phyloP scores from a whole-genome alignment of 257 asterid species.

The Ajuga chamaepitys region DNA sequence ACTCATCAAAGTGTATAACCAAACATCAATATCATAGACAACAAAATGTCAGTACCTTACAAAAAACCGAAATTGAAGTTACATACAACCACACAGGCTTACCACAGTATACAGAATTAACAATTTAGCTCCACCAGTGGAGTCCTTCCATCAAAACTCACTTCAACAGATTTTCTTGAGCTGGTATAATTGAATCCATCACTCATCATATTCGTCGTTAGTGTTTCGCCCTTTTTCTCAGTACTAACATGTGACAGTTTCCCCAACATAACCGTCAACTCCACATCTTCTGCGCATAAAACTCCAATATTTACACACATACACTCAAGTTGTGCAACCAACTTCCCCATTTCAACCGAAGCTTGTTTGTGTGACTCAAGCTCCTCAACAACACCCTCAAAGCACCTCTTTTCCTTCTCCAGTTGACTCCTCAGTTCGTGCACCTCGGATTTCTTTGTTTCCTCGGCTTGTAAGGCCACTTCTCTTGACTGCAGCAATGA shows the following conservation, averaged over 20 bases:
- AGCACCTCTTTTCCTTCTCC: constrained; percentile 20
- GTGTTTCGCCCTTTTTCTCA: constrained; percentile 19
- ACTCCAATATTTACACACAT: constrained; percentile 20
- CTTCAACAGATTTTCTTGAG: constrained; percentile 34
- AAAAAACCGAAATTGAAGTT: too few relatives aligned
- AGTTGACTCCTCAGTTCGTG: constrained; percentile 16
- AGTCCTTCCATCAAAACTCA: constrained; percentile 17
- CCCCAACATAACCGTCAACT: constrained; percentile 24
- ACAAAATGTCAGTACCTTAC: too few relatives aligned
- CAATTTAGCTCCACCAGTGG: constrained; percentile 31
- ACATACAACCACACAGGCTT: too few relatives aligned
- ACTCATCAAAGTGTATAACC: too few relatives aligned
- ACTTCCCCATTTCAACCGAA: constrained; percentile 22
- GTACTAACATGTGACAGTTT: constrained; percentile 11
- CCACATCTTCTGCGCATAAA: constrained; percentile 28
- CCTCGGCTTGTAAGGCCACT: constrained; percentile 18
- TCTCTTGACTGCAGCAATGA: constrained; percentile 12
- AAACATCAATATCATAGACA: too few relatives aligned
- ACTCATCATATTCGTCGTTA: not conserved
- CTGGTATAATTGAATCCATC: not conserved
- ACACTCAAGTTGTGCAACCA: constrained; percentile 24
- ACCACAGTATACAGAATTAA: not conserved
- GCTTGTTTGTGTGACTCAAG: constrained; percentile 24
- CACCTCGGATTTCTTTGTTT: constrained; percentile 23
- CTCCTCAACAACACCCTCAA: too few relatives aligned